phyloP scores from a whole-genome alignment of 1,284 basidiomycete genomes.

The Sphagnurus paluster region DNA sequence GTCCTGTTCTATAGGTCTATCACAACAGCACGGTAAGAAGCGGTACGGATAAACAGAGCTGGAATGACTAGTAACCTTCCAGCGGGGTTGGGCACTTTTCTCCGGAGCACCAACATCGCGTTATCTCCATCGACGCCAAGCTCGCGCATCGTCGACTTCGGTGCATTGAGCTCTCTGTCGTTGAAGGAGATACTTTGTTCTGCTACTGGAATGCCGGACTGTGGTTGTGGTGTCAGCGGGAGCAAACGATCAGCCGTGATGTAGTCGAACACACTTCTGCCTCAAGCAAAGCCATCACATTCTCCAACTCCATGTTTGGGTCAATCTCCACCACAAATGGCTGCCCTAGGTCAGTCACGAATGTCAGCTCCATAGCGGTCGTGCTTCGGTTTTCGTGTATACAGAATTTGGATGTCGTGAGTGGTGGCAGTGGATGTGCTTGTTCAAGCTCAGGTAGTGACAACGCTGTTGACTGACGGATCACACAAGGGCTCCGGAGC shows the following conservation, averaged over 20 bases:
- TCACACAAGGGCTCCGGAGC: slow-evolving; percentile 3
- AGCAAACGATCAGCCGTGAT: slow-evolving; percentile 8
- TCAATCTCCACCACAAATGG: slow-evolving; percentile 83
- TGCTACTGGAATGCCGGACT: slow-evolving; percentile 68
- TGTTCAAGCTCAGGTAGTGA: too few relatives aligned
- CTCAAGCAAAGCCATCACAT: slow-evolving; percentile 86
- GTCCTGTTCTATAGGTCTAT: slow-evolving; percentile 72
- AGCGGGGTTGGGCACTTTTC: slow-evolving; percentile 54
- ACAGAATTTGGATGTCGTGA: slow-evolving; percentile 17
- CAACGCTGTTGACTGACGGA: slow-evolving; percentile 10
- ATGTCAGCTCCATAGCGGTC: slow-evolving; percentile 75
- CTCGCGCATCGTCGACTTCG: slow-evolving; percentile 64
- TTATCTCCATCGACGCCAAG: slow-evolving; percentile 58
- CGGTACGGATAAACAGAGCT: slow-evolving; percentile 4
- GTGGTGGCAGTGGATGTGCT: too few relatives aligned
- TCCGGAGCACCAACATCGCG: slow-evolving; percentile 67
- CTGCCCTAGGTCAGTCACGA: slow-evolving; percentile 77
- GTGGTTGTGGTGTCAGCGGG: slow-evolving; percentile 1
- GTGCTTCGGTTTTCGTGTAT: background rate
- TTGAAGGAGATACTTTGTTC: slow-evolving; percentile 75
- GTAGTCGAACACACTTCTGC: slow-evolving; percentile 67
- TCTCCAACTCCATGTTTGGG: slow-evolving; percentile 83
- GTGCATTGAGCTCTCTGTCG: slow-evolving; percentile 61
- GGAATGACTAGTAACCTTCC: slow-evolving; percentile 51
- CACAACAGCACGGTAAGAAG: background rate